These are phyloP conservation scores for Penicillium griseofulvum DNA, from an alignment of 2,329 filamentous ascomycete species.

Conservation along the genomic window DNA sequence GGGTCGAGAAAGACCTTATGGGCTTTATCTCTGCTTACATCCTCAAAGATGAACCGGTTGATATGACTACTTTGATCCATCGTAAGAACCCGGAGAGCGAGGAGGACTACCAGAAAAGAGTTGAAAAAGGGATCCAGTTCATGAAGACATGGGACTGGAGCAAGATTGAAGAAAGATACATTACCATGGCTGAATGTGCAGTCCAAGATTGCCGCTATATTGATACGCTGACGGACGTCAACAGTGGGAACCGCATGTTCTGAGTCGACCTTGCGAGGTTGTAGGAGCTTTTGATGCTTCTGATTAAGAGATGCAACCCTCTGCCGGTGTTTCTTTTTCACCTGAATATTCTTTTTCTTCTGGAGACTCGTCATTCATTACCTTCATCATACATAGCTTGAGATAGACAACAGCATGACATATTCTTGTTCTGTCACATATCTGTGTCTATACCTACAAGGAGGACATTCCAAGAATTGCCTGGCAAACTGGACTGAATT, in stretches of 20 bases:
- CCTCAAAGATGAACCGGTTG: neutral
- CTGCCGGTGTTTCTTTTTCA: neutral
- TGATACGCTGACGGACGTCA: neutral
- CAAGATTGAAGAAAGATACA: neutral
- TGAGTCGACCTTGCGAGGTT: neutral
- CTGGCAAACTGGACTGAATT: conserved; percentile 2
- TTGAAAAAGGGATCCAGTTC: neutral
- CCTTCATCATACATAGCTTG: neutral
- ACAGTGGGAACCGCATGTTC: neutral
- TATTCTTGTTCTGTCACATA: neutral
- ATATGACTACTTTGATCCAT: neutral
- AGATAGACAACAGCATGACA: neutral
- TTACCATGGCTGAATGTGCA: neutral
- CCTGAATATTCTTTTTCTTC: neutral
- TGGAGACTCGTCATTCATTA: neutral
- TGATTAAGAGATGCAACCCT: too few species aligned
- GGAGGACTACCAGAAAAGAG: neutral
- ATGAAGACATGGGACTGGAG: neutral
- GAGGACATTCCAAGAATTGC: neutral
- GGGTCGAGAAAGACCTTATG: neutral
- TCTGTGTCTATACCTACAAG: neutral
- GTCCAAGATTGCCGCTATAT: neutral
- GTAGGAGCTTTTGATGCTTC: neutral
- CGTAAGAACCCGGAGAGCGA: neutral
- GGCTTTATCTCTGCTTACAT: neutral